Evolutionary conservation across 78 protist genomes (phyloP).

Genomic region (Bigelowiella natans): DNA sequence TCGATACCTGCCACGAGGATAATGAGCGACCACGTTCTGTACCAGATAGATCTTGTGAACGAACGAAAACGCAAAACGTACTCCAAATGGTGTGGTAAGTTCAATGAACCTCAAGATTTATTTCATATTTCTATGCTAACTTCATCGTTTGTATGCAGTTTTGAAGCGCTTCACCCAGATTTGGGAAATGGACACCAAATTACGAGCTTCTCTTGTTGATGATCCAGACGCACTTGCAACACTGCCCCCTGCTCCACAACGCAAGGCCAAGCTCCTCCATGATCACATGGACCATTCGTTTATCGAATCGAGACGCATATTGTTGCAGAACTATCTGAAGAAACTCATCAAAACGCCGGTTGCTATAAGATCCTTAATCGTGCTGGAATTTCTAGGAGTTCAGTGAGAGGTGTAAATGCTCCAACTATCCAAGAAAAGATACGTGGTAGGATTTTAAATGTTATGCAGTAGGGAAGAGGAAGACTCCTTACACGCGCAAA

Average conservation of each 20-base stretch:
- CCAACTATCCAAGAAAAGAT: no score
- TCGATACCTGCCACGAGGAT: neutral
- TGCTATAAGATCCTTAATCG: neutral
- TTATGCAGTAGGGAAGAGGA: no score
- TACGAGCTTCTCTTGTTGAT: neutral
- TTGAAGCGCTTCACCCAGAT: neutral
- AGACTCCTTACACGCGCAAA: no score
- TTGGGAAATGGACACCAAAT: neutral
- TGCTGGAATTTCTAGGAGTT: neutral
- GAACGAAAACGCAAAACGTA: neutral
- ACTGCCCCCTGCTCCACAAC: neutral
- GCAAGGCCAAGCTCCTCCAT: neutral
- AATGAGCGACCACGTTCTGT: slow-evolving; percentile 6
- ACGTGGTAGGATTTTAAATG: no score
- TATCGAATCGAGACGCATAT: neutral
- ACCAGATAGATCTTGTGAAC: neutral
- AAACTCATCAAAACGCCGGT: neutral
- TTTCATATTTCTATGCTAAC: neutral
- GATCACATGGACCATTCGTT: neutral
- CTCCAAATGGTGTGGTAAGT: neutral
- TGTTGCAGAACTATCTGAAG: neutral
- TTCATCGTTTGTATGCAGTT: neutral
- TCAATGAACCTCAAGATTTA: no score
- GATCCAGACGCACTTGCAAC: neutral
- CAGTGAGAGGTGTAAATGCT: no score